A percentile compares a stretch with the other conserved stretches of the same genome.
These are phyloP conservation scores for Epithemia pelagica DNA, from an alignment of 108 stramenopile genomes.

Conservation along the genomic window DNA sequence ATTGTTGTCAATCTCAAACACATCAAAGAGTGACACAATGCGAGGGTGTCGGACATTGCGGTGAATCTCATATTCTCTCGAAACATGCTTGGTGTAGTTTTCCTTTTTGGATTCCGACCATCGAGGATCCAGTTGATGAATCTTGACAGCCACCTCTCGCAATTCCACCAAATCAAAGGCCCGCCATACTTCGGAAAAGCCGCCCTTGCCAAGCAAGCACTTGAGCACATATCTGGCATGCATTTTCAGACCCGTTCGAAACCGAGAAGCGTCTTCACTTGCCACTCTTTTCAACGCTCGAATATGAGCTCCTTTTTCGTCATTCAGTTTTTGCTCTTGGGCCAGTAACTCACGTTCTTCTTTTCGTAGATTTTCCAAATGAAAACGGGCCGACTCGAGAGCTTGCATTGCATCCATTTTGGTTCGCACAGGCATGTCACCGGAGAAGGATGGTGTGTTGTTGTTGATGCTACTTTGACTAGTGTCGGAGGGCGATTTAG, in stretches of 20 bases:
- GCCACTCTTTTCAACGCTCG: slow-evolving; percentile 71
- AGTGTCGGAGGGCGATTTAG: background rate
- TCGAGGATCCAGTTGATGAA: slow-evolving; percentile 92
- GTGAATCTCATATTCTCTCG: slow-evolving; percentile 97
- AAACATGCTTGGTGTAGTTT: slow-evolving; percentile 96
- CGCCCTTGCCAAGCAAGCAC: slow-evolving; percentile 91
- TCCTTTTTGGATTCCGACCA: slow-evolving; percentile 95
- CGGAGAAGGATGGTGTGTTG: background rate
- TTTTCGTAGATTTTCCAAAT: slow-evolving; percentile 43
- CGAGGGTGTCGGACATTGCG: slow-evolving; percentile 92
- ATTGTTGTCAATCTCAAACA: slow-evolving; percentile 96
- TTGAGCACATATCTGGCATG: slow-evolving; percentile 89
- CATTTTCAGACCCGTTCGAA: slow-evolving; percentile 62
- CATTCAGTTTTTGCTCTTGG: slow-evolving; percentile 58
- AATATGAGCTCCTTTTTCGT: slow-evolving; percentile 69
- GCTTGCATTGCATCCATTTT: slow-evolving; percentile 41
- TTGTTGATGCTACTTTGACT: background rate
- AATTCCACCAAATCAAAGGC: slow-evolving; percentile 83
- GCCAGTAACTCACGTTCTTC: slow-evolving; percentile 49
- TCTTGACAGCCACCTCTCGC: slow-evolving; percentile 94
- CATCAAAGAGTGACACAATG: slow-evolving; percentile 94
- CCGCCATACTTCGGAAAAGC: slow-evolving; percentile 98
- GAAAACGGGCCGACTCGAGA: slow-evolving; percentile 52
- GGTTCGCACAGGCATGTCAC: slow-evolving; percentile 5
- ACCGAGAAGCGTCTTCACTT: slow-evolving; percentile 77